Base-by-base conservation (phyloP, 208 protist species). In the Wallacemonas sp. region DNA sequence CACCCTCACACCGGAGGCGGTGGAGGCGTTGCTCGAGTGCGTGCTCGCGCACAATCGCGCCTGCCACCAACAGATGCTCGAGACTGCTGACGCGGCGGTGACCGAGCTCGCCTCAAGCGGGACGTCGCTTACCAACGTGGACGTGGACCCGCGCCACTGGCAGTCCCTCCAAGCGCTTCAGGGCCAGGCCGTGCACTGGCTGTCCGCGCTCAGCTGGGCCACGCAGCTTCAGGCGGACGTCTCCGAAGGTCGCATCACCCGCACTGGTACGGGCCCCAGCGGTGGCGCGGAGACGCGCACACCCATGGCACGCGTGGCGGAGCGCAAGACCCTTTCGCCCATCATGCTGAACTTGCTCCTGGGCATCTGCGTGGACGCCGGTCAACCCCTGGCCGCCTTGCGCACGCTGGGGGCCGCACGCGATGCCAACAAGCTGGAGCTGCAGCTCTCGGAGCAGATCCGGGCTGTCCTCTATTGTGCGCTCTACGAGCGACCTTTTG, bases 171-270 rank as follows among this genome's bases (percentile, higher is more conserved):
- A 62, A 0, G 33, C 20, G 2, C 22, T 74, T 0, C 29, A 32
- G n/a, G 25, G 31, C 23, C 28, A 50, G 23, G 31, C 64, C 8
- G 87, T 95, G 25, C 84, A 92, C 72, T 96, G 91, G 88, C 61
- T 83, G 20, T 87, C 87, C 1, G 91, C 87, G 26, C 72, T 94
- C 29, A 85, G 86, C 65, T 93, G 87, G 79, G 79, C 80, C n/a
- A 75, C 72, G 2, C 48, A 80, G 20, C 72, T 87, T 45, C 82
- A 87, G 62, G 81, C 80, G 14, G 44, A 63, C 26, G 18, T 28
- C 2, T 62, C 61, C 2, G 80, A 90, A 52, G 59, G 52, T 2
- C 77, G 86, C 29, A 87, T 95, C 33, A 45, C 68, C 2, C 61
- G 67, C 46, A 91, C 90, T 0, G 89, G 82, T 26, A 92, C 86